Percentiles rank a stretch among this genome's conserved stretches.
These are phyloP conservation scores for Boletus subparvulus DNA, from an alignment of 768 basidiomycete species.

Conservation along the genomic window DNA sequence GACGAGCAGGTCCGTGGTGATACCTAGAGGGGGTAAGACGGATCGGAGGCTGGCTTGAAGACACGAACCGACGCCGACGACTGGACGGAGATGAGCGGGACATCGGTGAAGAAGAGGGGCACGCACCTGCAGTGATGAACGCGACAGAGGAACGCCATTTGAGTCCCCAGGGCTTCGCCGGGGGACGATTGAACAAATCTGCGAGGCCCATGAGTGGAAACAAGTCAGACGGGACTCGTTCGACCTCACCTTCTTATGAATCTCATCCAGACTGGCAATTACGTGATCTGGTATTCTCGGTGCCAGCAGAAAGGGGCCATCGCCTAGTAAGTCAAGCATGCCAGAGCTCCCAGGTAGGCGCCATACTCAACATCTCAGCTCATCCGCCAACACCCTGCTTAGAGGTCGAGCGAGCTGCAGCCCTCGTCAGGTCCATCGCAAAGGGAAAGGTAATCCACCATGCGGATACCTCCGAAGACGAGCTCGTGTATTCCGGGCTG, in stretches of 20 bases:
- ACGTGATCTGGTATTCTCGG: conserved; percentile 3
- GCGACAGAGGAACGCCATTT: conserved; percentile 58
- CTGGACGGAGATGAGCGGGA: conserved; percentile 23
- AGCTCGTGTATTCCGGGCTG: conserved; percentile 59
- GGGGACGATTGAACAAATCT: neutral
- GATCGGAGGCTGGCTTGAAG: no score
- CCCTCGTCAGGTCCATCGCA: conserved; percentile 52
- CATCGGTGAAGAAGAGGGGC: no score
- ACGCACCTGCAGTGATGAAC: conserved; percentile 49
- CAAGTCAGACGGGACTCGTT: no score
- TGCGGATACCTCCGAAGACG: conserved; percentile 60
- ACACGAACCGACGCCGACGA: conserved; percentile 49
- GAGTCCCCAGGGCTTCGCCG: conserved; percentile 42
- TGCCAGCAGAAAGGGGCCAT: no score
- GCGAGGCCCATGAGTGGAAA: conserved; percentile 9
- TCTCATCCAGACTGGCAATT: neutral
- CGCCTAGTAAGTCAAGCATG: neutral
- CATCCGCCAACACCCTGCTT: neutral
- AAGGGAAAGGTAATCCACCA: conserved; percentile 50
- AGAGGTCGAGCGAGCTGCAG: conserved; percentile 74
- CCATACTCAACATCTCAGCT: neutral
- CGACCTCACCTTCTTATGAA: conserved; percentile 1
- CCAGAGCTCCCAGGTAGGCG: conserved; percentile 54
- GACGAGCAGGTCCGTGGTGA: conserved; percentile 53
- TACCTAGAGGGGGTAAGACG: conserved; percentile 24